A percentile compares a stretch with the other conserved stretches of the same genome.
Conservation (phyloP, 225 moss, liverwort and hornwort genomes). For the Takakia lepidozioides region DNA sequence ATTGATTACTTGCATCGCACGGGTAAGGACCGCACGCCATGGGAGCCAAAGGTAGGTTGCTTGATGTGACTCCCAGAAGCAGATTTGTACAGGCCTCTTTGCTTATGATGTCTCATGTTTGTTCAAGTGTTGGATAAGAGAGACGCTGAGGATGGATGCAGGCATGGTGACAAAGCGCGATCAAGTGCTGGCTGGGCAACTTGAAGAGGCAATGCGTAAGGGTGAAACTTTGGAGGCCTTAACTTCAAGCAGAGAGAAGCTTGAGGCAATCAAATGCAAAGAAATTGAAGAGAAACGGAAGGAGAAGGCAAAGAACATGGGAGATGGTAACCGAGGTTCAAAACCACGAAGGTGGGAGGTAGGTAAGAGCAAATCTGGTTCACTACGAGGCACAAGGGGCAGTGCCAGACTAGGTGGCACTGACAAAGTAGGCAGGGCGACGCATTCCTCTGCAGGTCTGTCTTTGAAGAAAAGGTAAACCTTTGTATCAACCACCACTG, state of each 20-base stretch:
- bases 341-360: slow-evolving; percentile 38
- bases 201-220: slow-evolving; percentile 87
- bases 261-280: slow-evolving; percentile 55
- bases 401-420: slow-evolving; percentile 7
- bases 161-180: slow-evolving; percentile 92
- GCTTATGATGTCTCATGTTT: too few relatives aligned
- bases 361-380: slow-evolving; percentile 14
- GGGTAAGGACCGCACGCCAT: slow-evolving; percentile 96
- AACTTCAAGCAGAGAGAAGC: slow-evolving; percentile 67
- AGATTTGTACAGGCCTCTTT: too few relatives aligned
- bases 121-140: too few relatives aligned
- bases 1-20: slow-evolving; percentile 97
- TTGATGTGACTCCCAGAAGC: too few relatives aligned
- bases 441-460: too few relatives aligned
- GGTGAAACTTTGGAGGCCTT: slow-evolving; percentile 81
- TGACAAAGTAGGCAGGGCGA: too few relatives aligned
- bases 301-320: slow-evolving; percentile 39
- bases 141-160: too few relatives aligned
- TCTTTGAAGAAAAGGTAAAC: too few relatives aligned
- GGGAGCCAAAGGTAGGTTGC: slow-evolving; percentile 97
- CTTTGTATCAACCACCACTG: too few relatives aligned
- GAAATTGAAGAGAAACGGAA: slow-evolving; percentile 53
- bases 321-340: slow-evolving; percentile 28
- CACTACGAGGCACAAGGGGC: slow-evolving; percentile 44
- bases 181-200: slow-evolving; percentile 72